Percentiles rank a stretch among this genome's conserved stretches.
Evolutionary conservation across 2,329 filamentous ascomycete genomes (phyloP).

Genomic region (Claviceps maximensis): DNA sequence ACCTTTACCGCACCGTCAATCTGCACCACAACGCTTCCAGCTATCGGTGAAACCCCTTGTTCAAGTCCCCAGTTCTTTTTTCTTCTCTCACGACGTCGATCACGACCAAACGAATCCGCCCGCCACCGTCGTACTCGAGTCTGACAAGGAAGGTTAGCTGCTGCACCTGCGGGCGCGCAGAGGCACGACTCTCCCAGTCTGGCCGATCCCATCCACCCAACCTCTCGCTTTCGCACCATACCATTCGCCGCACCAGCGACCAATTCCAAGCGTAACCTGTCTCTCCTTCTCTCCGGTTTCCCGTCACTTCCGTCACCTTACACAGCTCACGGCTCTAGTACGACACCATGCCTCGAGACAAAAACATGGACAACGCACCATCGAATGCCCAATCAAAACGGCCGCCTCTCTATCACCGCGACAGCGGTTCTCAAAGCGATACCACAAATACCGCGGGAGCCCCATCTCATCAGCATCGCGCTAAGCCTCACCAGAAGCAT

Average conservation of each 20-base stretch:
- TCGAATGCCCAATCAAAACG: slow-evolving; percentile 43
- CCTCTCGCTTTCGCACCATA: neutral
- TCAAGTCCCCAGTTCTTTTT: neutral
- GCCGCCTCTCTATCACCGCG: slow-evolving; percentile 24
- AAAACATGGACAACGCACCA: slow-evolving; percentile 34
- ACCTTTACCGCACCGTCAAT: neutral
- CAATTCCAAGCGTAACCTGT: neutral
- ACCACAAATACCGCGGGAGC: slow-evolving; percentile 12
- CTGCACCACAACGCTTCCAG: slow-evolving; percentile 1
- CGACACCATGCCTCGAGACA: slow-evolving; percentile 28
- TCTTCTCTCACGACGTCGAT: neutral
- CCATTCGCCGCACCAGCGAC: neutral
- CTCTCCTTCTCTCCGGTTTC: neutral
- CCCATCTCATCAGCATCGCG: slow-evolving; percentile 16
- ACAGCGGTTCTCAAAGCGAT: slow-evolving; percentile 23
- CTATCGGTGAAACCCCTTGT: neutral
- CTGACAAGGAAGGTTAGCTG: neutral
- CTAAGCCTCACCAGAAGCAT: slow-evolving; percentile 19
- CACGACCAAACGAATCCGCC: neutral
- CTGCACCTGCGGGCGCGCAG: neutral
- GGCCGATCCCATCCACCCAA: neutral
- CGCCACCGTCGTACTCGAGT: neutral
- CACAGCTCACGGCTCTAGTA: neutral
- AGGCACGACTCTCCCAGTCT: neutral
- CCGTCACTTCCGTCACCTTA: neutral